A percentile compares a stretch with the other conserved stretches of the same genome.
phyloP scores from a whole-genome alignment of 495 filamentous ascomycete genomes.

The Penicillium turbatum region DNA sequence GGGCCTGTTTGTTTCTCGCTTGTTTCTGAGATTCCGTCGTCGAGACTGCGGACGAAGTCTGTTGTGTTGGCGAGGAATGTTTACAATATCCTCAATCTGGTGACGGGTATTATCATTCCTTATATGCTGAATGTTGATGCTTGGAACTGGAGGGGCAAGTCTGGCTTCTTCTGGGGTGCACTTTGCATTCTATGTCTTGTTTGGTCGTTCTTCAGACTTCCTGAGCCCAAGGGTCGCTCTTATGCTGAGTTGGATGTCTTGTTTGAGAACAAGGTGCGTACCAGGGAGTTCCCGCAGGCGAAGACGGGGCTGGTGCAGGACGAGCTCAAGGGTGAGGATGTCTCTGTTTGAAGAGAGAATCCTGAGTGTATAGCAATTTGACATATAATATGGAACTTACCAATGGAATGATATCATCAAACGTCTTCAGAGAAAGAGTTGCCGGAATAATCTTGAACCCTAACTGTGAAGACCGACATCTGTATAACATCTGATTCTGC shows the following conservation, averaged over 20 bases:
- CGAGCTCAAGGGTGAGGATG: neutral
- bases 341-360: neutral
- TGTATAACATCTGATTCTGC: conserved; percentile 8
- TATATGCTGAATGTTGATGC: conserved; percentile 65
- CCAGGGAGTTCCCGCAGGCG: conserved; percentile 21
- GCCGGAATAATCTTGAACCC: too few species aligned
- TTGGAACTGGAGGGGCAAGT: conserved; percentile 59
- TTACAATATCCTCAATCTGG: conserved; percentile 55
- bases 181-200: conserved; percentile 38
- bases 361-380: too few species aligned
- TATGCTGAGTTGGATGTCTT: conserved; percentile 54
- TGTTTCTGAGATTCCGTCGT: conserved; percentile 55
- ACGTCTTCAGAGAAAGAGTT: too few species aligned
- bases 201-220: conserved; percentile 52
- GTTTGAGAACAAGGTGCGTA: conserved; percentile 33
- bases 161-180: conserved; percentile 65
- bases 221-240: conserved; percentile 56
- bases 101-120: conserved; percentile 59
- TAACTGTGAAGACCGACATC: too few species aligned
- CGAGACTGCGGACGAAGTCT: conserved; percentile 56
- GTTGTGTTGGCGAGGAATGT: conserved; percentile 58
- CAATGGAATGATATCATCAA: too few species aligned
- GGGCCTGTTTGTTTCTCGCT: conserved; percentile 62
- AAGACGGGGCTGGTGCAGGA: conserved; percentile 7
- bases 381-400: too few species aligned